These are phyloP conservation scores for Henningerozyma blattae DNA, from an alignment of 805 yeast species.

Conservation along the genomic window DNA sequence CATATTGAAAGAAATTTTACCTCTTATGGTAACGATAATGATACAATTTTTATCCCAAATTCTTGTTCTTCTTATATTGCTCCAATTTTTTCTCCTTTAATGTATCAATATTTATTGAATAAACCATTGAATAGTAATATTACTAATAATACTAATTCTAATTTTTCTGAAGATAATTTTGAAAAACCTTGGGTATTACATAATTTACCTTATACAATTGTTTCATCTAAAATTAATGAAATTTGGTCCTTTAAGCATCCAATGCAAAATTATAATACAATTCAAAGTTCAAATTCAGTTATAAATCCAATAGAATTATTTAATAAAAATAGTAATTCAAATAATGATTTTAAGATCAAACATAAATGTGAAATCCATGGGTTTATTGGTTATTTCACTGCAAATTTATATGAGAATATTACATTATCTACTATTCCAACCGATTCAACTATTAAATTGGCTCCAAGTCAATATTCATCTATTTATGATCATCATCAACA, in stretches of 20 bases:
- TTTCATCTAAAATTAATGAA: conserved; percentile 36
- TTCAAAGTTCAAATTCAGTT: not conserved
- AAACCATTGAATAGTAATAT: conserved; percentile 5
- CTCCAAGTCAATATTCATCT: not conserved
- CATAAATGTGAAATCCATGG: conserved; percentile 56
- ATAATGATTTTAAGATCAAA: conserved; percentile 34
- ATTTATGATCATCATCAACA: not conserved
- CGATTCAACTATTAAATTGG: conserved; percentile 6
- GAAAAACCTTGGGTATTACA: conserved; percentile 38
- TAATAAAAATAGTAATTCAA: conserved; percentile 18
- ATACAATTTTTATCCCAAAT: conserved; percentile 52
- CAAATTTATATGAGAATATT: conserved; percentile 51
- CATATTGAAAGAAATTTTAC: conserved; percentile 31
- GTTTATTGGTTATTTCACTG: conserved; percentile 61
- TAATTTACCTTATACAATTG: conserved; percentile 29
- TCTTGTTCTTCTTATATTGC: conserved; percentile 47
- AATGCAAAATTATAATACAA: not conserved
- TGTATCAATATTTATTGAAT: conserved; percentile 28
- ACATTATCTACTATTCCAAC: conserved; percentile 21
- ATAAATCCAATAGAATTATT: too few relatives aligned
- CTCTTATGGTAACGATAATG: too few relatives aligned
- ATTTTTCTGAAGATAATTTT: conserved; percentile 7
- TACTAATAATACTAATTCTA: not conserved
- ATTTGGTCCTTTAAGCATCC: conserved; percentile 60
- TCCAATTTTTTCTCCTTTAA: conserved; percentile 52